Evolutionary conservation across 164 flowering plant genomes (phyloP).

Genomic region (Taxillus chinensis): DNA sequence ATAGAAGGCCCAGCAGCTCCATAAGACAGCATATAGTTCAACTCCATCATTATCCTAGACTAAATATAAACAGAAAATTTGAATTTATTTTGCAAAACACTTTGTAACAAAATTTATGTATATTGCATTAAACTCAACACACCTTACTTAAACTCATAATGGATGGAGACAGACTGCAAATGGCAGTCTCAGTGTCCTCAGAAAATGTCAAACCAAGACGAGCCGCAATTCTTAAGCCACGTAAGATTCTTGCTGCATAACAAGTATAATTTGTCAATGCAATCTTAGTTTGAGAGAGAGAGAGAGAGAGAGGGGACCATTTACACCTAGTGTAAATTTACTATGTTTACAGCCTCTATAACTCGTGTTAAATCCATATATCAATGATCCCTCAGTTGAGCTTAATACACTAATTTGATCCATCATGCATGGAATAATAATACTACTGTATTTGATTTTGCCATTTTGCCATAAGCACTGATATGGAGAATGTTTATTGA

Average conservation of each 20-base stretch:
- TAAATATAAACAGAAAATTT: slow-evolving; percentile 15
- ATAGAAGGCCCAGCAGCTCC: slow-evolving; percentile 86
- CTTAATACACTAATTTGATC: too few relatives aligned
- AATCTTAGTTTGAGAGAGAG: neutral
- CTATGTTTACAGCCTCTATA: neutral
- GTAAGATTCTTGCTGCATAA: slow-evolving; percentile 77
- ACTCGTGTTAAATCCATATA: too few relatives aligned
- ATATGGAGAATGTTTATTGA: too few relatives aligned
- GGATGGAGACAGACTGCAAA: slow-evolving; percentile 37
- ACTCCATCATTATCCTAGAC: slow-evolving; percentile 73
- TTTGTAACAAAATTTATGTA: neutral
- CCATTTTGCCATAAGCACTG: too few relatives aligned
- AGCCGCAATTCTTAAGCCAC: slow-evolving; percentile 89
- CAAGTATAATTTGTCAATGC: neutral
- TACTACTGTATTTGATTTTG: too few relatives aligned
- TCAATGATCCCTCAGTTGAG: too few relatives aligned
- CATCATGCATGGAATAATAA: too few relatives aligned
- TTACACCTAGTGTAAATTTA: neutral
- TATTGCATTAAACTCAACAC: slow-evolving; percentile 2
- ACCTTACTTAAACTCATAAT: slow-evolving; percentile 50
- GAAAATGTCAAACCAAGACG: slow-evolving; percentile 69
- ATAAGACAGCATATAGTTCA: slow-evolving; percentile 85
- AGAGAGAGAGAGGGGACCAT: neutral
- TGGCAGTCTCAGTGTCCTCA: slow-evolving; percentile 60
- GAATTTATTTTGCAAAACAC: neutral